Evolutionary conservation across 352 stramenopile species (phyloP).

Genomic region (Phytophthora ohioensis): DNA sequence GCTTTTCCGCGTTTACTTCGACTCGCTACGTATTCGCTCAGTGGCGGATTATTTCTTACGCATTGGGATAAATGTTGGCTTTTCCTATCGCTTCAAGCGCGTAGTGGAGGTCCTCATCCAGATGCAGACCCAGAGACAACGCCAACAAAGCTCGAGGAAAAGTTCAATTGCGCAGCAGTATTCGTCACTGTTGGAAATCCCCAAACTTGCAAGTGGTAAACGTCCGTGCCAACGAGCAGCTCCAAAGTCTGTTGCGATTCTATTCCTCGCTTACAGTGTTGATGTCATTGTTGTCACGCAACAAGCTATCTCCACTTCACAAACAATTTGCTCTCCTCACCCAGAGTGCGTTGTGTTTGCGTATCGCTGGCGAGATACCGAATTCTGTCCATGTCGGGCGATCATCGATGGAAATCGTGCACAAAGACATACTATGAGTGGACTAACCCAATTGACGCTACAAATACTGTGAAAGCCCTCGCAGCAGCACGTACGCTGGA

Average conservation of each 20-base stretch:
- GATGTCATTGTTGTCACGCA: conserved; percentile 23
- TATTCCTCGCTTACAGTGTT: conserved; percentile 28
- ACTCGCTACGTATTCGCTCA: conserved; percentile 45
- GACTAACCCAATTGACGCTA: conserved; percentile 40
- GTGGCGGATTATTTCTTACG: conserved; percentile 41
- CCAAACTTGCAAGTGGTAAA: neutral
- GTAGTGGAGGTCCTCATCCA: conserved; percentile 42
- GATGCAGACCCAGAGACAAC: conserved; percentile 20
- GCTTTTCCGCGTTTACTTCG: conserved; percentile 40
- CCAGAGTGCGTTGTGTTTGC: conserved; percentile 45
- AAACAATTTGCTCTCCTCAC: conserved; percentile 24
- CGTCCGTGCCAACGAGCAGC: conserved; percentile 26
- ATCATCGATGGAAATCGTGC: conserved; percentile 41
- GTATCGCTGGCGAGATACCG: conserved; percentile 29
- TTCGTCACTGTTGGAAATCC: conserved; percentile 4
- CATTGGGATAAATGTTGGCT: conserved; percentile 46
- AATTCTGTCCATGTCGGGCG: conserved; percentile 44
- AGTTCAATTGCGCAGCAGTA: neutral
- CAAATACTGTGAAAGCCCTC: conserved; percentile 29
- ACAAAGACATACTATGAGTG: conserved; percentile 48
- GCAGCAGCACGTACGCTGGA: conserved; percentile 36
- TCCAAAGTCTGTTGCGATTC: conserved; percentile 24
- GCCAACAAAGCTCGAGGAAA: neutral
- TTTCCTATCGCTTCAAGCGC: conserved; percentile 51
- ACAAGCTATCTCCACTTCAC: conserved; percentile 18